Conservation (phyloP, 1,284 basidiomycete genomes). For the Moesziomyces globuligerus region DNA sequence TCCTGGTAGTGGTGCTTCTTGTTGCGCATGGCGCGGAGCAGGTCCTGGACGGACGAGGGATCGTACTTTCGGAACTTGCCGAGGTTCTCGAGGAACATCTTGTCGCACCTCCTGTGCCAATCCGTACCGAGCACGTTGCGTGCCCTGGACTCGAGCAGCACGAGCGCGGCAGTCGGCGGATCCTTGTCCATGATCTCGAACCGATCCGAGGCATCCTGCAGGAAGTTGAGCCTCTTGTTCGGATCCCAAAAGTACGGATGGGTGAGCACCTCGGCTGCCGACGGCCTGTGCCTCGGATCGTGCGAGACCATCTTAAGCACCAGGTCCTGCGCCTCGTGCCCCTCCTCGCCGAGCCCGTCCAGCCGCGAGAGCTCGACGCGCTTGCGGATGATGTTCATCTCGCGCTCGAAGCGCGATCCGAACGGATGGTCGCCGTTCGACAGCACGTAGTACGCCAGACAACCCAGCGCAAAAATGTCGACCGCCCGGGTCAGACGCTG, state of each 20-base stretch:
- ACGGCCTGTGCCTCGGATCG: conserved; percentile 74
- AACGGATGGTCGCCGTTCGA: conserved; percentile 65
- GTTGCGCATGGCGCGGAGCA: conserved; percentile 90
- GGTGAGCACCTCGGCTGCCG: conserved; percentile 82
- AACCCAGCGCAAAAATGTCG: conserved; percentile 66
- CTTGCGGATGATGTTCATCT: conserved; percentile 65
- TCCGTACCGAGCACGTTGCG: conserved; percentile 71
- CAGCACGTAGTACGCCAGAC: conserved; percentile 64
- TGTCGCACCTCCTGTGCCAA: conserved; percentile 88
- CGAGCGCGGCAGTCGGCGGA: conserved; percentile 80
- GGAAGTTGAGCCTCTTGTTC: conserved; percentile 83
- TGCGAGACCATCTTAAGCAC: conserved; percentile 58
- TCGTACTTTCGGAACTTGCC: conserved; percentile 97
- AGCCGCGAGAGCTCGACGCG: conserved; percentile 51
- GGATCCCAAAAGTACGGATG: conserved; percentile 98
- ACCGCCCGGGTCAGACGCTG: conserved; percentile 62
- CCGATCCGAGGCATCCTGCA: conserved; percentile 95
- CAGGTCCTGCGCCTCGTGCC: conserved; percentile 63
- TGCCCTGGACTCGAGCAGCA: conserved; percentile 76
- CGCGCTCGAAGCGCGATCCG: conserved; percentile 63
- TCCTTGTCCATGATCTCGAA: conserved; percentile 92
- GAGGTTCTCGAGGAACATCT: conserved; percentile 87
- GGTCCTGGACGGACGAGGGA: conserved; percentile 85
- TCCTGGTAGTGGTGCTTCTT: conserved; percentile 99
- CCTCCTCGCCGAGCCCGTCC: conserved; percentile 61